Percentiles rank a stretch among this genome's conserved stretches.
phyloP scores from a whole-genome alignment of 2,329 filamentous ascomycete genomes.

The Corniculantispora saksenae region DNA sequence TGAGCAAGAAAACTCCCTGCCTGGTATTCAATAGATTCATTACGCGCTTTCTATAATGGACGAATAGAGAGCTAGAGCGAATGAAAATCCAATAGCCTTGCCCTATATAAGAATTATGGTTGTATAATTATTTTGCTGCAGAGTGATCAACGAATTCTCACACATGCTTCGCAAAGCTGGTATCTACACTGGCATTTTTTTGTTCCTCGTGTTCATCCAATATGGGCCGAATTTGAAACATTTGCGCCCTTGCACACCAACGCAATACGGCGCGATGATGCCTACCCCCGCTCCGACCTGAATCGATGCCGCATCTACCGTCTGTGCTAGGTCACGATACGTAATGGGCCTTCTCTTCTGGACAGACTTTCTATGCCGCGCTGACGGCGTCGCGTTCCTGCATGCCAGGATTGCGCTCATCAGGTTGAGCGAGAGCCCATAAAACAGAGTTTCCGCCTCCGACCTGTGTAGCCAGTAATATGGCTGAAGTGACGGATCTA shows the following conservation, averaged over 20 bases:
- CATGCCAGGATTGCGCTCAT: neutral
- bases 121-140: neutral
- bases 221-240: neutral
- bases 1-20: constrained; percentile 27
- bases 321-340: neutral
- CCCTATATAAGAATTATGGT: too few relatives aligned
- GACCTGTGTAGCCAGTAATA: neutral
- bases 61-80: too few relatives aligned
- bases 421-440: neutral
- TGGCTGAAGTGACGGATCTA: neutral
- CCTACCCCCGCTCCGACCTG: neutral
- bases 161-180: neutral
- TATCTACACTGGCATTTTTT: neutral
- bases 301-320: neutral
- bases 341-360: neutral
- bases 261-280: neutral
- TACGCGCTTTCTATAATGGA: neutral
- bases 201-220: neutral
- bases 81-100: too few relatives aligned
- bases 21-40: constrained; percentile 2
- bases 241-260: neutral
- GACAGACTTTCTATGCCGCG: neutral
- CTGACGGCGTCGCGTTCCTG: neutral
- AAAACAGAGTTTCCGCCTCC: constrained; percentile 15
- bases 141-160: neutral